Percentiles rank a stretch among this genome's conserved stretches.
phyloP scores from a whole-genome alignment of 2,329 filamentous ascomycete species.

The Arthrinium puccinioides region DNA sequence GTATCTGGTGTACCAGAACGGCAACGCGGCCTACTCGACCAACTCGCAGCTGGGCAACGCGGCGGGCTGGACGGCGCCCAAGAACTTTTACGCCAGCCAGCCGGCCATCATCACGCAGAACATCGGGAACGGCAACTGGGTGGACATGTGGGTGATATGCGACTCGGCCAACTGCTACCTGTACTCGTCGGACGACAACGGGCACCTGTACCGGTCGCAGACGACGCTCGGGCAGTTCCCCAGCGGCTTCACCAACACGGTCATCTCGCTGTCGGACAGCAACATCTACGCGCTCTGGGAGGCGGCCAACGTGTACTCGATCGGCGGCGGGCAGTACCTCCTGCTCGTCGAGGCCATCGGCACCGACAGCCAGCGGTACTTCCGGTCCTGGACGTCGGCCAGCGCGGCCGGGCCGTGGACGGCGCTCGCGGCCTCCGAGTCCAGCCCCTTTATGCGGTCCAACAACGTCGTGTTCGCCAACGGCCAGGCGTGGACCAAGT shows the following conservation, averaged over 20 bases:
- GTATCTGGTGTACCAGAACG: too few species aligned
- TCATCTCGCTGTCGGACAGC: conserved; percentile 22
- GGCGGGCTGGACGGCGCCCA: conserved; percentile 27
- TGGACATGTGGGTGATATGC: too few species aligned
- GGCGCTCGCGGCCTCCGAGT: conserved; percentile 24
- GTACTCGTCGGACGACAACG: too few species aligned
- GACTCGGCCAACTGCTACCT: too few species aligned
- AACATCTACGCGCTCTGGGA: conserved; percentile 26
- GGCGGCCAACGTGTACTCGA: conserved; percentile 26
- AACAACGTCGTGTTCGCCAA: conserved; percentile 28
- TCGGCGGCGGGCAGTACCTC: conserved; percentile 25
- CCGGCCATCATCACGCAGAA: conserved; percentile 24
- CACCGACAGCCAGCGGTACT: conserved; percentile 23
- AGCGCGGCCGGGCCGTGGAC: conserved; percentile 25
- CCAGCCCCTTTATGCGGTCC: conserved; percentile 27
- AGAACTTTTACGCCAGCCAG: conserved; percentile 25
- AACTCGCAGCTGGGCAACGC: too few species aligned
- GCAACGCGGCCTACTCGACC: too few species aligned
- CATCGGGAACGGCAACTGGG: conserved; percentile 29
- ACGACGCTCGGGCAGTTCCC: conserved; percentile 26
- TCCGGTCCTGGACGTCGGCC: conserved; percentile 29
- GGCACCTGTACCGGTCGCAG: conserved; percentile 29
- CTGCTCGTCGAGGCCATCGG: conserved; percentile 31
- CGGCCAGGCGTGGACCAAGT: conserved; percentile 25
- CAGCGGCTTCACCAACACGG: conserved; percentile 25